A percentile compares a stretch with the other conserved stretches of the same genome.
These are phyloP conservation scores for Amniculicola lignicola DNA, from an alignment of 495 filamentous ascomycete species.

Conservation along the genomic window DNA sequence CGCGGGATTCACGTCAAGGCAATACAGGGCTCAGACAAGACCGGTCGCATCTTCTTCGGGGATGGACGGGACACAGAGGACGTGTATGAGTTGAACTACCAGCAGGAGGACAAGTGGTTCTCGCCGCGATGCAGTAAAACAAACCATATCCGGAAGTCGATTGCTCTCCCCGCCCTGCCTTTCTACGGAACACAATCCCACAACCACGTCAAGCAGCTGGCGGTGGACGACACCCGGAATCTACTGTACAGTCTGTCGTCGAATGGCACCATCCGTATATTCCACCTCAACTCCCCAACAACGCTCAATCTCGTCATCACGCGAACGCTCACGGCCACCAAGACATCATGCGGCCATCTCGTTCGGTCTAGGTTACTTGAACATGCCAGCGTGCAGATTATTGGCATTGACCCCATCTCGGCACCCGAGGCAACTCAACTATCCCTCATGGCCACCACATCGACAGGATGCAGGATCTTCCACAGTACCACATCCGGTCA, in stretches of 20 bases:
- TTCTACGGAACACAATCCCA: conserved; percentile 49
- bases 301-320: conserved; percentile 56
- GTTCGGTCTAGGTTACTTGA: conserved; percentile 62
- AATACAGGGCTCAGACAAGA: conserved; percentile 70
- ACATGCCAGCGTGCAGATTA: conserved; percentile 61
- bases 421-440: conserved; percentile 75
- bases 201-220: conserved; percentile 71
- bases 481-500: conserved; percentile 82
- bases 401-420: conserved; percentile 79
- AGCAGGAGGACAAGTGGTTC: conserved; percentile 97
- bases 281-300: conserved; percentile 64
- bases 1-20: conserved; percentile 68
- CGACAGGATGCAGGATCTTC: conserved; percentile 86
- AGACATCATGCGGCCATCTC: conserved; percentile 75
- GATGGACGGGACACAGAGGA: conserved; percentile 66
- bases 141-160: conserved; percentile 78
- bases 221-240: conserved; percentile 80
- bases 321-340: conserved; percentile 52
- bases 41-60: conserved; percentile 87
- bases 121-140: conserved; percentile 73
- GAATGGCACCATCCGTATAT: conserved; percentile 77
- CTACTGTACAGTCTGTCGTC: conserved; percentile 89
- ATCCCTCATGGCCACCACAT: conserved; percentile 86
- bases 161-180: conserved; percentile 59
- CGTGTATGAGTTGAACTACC: conserved; percentile 89